Base-by-base conservation (phyloP, 2,329 filamentous ascomycete species). In the Verruconis gallopava region DNA sequence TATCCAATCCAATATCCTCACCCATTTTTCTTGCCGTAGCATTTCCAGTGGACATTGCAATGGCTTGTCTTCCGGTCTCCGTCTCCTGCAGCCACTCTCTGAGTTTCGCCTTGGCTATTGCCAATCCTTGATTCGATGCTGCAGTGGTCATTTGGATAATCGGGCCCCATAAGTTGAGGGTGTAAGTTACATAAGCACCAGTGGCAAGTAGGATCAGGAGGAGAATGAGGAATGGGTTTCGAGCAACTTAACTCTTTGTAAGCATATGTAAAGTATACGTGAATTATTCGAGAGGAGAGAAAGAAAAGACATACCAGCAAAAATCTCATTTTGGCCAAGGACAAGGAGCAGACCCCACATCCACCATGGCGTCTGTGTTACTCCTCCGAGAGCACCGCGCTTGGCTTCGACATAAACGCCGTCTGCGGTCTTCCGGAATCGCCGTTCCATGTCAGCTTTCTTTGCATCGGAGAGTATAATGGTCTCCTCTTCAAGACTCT, bases 391-490 rank as follows among this genome's bases (percentile, higher is more conserved):
- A 33, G 91, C 91, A 57, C 89, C 88, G 45, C 91, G 77, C 72
- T 98, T 98, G 38, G 91, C 91, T 66, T 98, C 91, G 33, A 98
- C 88, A 54, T 94, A 98, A 3, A 98, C 89, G 5, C 88, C 91
- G 57, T 98, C 91, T 1, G 91, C 91, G 25, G 85, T 91, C 72
- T 96, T 96, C 72, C 95, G 96, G 73, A 98, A 98, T 43, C 91
- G 75, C 12, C 93, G 81, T 6, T 86, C 85, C 20, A 98, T 73
- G 57, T 98, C 88, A 57, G 93, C 84, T 46, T 84, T 76, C 65
- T 95, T 94, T 49, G 77, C 73, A 62, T 96, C 89, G 54, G 80
- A 81, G 37, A 98, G 71, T n/a, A 96, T 76, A 0, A 84, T 91
- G 78, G 93, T 94, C 64, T 98, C 91, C 58, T 96, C 91, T 55